Base-by-base conservation (phyloP, 1,284 basidiomycete genomes). In the Thelephora terrestris region DNA sequence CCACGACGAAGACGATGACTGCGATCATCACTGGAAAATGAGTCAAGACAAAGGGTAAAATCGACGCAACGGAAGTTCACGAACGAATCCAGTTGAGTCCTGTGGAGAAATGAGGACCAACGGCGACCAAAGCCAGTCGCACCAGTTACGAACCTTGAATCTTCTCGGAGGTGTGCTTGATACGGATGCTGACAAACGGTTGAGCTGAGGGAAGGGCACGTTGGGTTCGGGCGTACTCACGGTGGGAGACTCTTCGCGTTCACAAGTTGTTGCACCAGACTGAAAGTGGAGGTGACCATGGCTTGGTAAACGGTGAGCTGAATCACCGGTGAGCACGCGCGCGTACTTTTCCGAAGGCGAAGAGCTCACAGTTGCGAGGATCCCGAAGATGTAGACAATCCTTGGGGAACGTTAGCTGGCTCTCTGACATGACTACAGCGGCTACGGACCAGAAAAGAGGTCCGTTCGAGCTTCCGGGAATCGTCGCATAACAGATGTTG, bases 201-300 rank as follows among this genome's bases (percentile, higher is more conserved):
- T 25, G 44, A 24, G 18, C 40, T 32, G 36, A 10, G 1, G 7
- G 35, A 47, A 20, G 45, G 34, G n/a, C n/a, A 40, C 12, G 12
- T 7, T 21, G 7, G 24, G 12, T 9, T 27, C 29, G 32, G 20
- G 12, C 12, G 45, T n/a, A 53, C 55, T 25, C 53, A 69, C 46
- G 76, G 71, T 3, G 78, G 78, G 50, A 83, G 71, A 45, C 70
- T 70, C 49, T 74, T 74, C 60, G 75, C 70, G 55, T 78, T 76
- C 50, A 83, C 73, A 34, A 83, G 64, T 62, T 85, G 81, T 52
- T 83, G 79, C 16, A 76, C 58, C 29, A 84, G 65, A 53, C 74
- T 78, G 67, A 84, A 85, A 0, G 76, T 76, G 0, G 78, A 81
- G 0, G 80, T 79, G 55, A 85, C 82, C 72, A 84, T 72, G 6